Conservation (phyloP, 768 basidiomycete species). For the Lyophyllum semitale region DNA sequence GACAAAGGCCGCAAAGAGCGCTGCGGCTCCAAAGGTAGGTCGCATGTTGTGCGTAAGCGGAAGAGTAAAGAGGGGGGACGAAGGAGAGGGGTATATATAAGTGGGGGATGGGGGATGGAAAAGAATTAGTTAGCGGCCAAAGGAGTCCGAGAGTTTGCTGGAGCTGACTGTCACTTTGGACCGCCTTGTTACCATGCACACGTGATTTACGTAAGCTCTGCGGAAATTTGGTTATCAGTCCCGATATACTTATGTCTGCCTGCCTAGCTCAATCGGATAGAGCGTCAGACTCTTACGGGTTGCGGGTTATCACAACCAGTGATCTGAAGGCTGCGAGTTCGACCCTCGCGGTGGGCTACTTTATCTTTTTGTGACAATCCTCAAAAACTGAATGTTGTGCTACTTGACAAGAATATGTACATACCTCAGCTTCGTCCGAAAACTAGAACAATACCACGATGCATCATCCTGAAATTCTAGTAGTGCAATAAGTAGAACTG, state of each 20-base stretch:
- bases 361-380: neutral
- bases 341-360: conserved; percentile 81
- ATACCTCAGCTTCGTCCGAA: too few relatives aligned
- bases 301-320: neutral
- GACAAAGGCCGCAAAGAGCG: conserved; percentile 38
- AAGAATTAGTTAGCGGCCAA: neutral
- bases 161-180: neutral
- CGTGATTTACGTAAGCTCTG: neutral
- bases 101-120: conserved; percentile 3
- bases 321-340: conserved; percentile 86
- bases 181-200: neutral
- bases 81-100: conserved; percentile 3
- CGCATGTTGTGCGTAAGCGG: conserved; percentile 23
- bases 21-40: conserved; percentile 27
- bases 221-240: neutral
- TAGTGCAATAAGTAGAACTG: neutral
- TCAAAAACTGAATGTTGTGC: too few relatives aligned
- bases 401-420: too few relatives aligned
- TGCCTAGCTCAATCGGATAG: conserved; percentile 52
- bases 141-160: neutral
- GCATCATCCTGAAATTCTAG: neutral
- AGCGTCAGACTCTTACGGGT: conserved; percentile 59
- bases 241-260: neutral
- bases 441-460: too few relatives aligned
- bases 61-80: neutral